Conservation (phyloP, 495 filamentous ascomycete species). For the Penicillium canescens region DNA sequence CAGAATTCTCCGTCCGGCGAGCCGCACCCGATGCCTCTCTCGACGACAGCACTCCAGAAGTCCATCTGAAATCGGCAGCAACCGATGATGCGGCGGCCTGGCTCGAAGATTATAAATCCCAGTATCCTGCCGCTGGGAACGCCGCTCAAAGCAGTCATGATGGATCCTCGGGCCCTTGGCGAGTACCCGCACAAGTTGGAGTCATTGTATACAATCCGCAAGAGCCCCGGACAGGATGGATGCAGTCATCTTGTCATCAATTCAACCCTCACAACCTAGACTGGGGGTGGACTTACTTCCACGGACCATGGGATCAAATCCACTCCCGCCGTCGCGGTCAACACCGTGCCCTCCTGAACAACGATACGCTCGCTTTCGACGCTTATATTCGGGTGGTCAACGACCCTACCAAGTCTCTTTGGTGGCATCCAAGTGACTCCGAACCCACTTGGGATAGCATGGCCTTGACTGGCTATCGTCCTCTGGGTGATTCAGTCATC, state of each 20-base stretch:
- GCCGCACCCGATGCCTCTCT: constrained; percentile 32
- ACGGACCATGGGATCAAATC: constrained; percentile 61
- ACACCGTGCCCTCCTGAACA: constrained; percentile 60
- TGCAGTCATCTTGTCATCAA: constrained; percentile 58
- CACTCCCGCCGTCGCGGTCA: constrained; percentile 56
- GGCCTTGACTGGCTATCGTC: constrained; percentile 60
- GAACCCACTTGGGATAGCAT: constrained; percentile 73
- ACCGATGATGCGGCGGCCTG: constrained; percentile 31
- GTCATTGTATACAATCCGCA: constrained; percentile 66
- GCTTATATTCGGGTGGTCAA: constrained; percentile 64
- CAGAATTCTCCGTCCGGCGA: constrained; percentile 38
- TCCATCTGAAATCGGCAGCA: constrained; percentile 28
- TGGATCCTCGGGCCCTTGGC: constrained; percentile 34
- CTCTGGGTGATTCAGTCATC: constrained; percentile 47
- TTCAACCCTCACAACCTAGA: constrained; percentile 60
- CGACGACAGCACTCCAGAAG: constrained; percentile 28
- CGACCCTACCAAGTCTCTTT: constrained; percentile 62
- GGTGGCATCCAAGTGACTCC: constrained; percentile 63
- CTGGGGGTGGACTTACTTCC: constrained; percentile 69
- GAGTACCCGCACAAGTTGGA: constrained; percentile 61
- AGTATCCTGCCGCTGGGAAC: constrained; percentile 24
- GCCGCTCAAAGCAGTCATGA: constrained; percentile 2
- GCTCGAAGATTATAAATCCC: constrained; percentile 35
- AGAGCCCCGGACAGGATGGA: constrained; percentile 61
- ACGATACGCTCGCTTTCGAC: constrained; percentile 64